A percentile compares a stretch with the other conserved stretches of the same genome.
Evolutionary conservation across 495 filamentous ascomycete species (phyloP).

Genomic region (Penicillium silybi): DNA sequence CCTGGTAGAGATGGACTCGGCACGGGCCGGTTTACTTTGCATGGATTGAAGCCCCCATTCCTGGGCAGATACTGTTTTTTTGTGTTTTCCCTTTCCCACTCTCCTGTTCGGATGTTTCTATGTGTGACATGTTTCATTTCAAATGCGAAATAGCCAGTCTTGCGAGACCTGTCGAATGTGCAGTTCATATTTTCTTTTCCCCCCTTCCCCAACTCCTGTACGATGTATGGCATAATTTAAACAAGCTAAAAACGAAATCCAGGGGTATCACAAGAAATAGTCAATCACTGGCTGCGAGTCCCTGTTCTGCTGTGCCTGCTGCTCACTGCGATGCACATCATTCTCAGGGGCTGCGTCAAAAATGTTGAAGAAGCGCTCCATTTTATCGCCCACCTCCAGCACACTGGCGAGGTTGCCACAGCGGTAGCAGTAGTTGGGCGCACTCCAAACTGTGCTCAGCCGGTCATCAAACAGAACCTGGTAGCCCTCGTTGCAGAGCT

Average conservation of each 20-base stretch:
- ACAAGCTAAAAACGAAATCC: slow-evolving; percentile 17
- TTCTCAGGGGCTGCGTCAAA: slow-evolving; percentile 97
- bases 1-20: slow-evolving; percentile 18
- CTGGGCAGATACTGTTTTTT: slow-evolving; percentile 14
- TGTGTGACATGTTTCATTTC: slow-evolving; percentile 13
- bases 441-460: slow-evolving; percentile 94
- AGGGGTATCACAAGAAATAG: slow-evolving; percentile 66
- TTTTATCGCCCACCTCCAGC: slow-evolving; percentile 86
- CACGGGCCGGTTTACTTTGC: slow-evolving; percentile 9
- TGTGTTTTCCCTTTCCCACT: not conserved
- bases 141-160: slow-evolving; percentile 14
- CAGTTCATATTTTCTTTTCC: slow-evolving; percentile 12
- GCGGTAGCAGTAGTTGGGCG: slow-evolving; percentile 93
- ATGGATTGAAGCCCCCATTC: slow-evolving; percentile 18
- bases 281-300: slow-evolving; percentile 63
- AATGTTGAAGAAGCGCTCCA: slow-evolving; percentile 92
- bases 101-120: slow-evolving; percentile 3
- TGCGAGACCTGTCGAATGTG: slow-evolving; percentile 21
- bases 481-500: slow-evolving; percentile 95
- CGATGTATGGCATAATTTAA: slow-evolving; percentile 15
- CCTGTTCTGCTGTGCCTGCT: slow-evolving; percentile 54
- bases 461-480: slow-evolving; percentile 93
- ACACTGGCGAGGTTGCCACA: slow-evolving; percentile 98
- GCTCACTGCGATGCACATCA: slow-evolving; percentile 75
- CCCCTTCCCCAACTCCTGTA: slow-evolving; percentile 33